These are phyloP conservation scores for Cladosporium sp. DNA, from an alignment of 2,329 filamentous ascomycete species.

Conservation along the genomic window DNA sequence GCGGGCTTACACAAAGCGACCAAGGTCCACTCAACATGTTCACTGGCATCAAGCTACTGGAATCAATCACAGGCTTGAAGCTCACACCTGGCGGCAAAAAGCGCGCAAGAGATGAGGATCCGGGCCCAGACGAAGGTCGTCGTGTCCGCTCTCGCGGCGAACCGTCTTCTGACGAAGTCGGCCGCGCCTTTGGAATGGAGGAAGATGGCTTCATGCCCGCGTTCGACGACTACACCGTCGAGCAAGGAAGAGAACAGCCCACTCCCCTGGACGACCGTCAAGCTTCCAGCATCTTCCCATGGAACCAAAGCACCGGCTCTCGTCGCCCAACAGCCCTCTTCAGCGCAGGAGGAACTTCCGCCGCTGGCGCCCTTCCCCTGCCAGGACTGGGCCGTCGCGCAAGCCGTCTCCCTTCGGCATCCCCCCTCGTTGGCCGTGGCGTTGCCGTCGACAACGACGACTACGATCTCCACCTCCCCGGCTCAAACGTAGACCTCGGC, in stretches of 20 bases:
- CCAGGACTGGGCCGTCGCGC: slow-evolving; percentile 38
- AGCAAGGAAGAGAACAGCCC: slow-evolving; percentile 66
- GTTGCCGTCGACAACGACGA: slow-evolving; percentile 16
- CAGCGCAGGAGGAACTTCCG: slow-evolving; percentile 31
- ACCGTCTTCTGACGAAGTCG: slow-evolving; percentile 23
- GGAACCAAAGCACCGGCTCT: slow-evolving; percentile 50
- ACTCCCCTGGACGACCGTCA: slow-evolving; percentile 59
- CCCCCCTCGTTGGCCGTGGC: slow-evolving; percentile 55
- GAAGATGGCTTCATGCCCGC: slow-evolving; percentile 19
- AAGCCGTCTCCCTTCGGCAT: slow-evolving; percentile 55
- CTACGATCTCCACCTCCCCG: slow-evolving; percentile 19
- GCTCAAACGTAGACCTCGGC: slow-evolving; percentile 16
- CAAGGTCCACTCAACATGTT: slow-evolving; percentile 55
- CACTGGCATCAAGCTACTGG: slow-evolving; percentile 52
- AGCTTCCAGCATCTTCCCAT: slow-evolving; percentile 61
- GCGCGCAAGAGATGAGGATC: slow-evolving; percentile 23
- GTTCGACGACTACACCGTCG: slow-evolving; percentile 43
- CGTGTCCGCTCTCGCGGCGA: slow-evolving; percentile 29
- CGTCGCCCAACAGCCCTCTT: slow-evolving; percentile 39
- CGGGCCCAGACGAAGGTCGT: slow-evolving; percentile 24
- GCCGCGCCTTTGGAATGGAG: not conserved
- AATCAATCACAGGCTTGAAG: slow-evolving; percentile 40
- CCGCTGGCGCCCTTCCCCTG: slow-evolving; percentile 21
- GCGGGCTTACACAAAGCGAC: slow-evolving; percentile 46
- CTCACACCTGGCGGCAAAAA: slow-evolving; percentile 23